Evolutionary conservation across 768 basidiomycete species (phyloP), one percentile per base, ranked within the genome.

Genomic region (Termitomyces titanicus): DNA sequence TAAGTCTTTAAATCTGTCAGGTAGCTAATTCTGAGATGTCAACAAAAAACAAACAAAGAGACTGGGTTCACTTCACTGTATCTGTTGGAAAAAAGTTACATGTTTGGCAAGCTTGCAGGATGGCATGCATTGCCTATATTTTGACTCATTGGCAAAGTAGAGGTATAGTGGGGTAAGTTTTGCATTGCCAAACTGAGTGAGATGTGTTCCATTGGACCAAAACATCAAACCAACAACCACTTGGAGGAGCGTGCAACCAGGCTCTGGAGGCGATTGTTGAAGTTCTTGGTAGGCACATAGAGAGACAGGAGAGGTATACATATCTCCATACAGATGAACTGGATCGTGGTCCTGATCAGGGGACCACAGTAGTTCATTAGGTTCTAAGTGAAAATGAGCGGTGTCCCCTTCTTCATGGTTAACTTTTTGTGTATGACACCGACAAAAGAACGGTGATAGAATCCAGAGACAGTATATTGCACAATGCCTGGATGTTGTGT

Each of bases 201-300:
- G 63, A 40, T 68, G 67, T 0, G 68, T 72, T 2, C 63, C 57
- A 47, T 72, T 70, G 3, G 68, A 71, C 47, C 62, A 68, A 7
- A 67, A 48, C 66, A 67, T 68, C 0, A 68, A 4, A 0, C 57
- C 54, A 6, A 57, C 42, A 44, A 68, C 47, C 12, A 60, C 57
- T 0, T 24, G 33, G 20, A 56, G 59, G 3, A 62, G 40, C 0
- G 1, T 51, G 20, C 51, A 51, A 3, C 40, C 40, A 18, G 37
- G 38, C 22, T 51, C 40, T 17, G 15, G 2, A 15, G 51, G 51
- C 3, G 25, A 15, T 20, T 39, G n/a, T 10, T 51, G 40, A 8
- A 51, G 22, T 3, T 51, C 40, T 20, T 42, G 38, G 33, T 51
- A 29, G 2, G 38, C 40, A 17, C 12, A 4, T 1, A 51, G 3